These are phyloP conservation scores for Penicillium hesseltinei DNA, from an alignment of 2,329 filamentous ascomycete species.

Conservation along the genomic window DNA sequence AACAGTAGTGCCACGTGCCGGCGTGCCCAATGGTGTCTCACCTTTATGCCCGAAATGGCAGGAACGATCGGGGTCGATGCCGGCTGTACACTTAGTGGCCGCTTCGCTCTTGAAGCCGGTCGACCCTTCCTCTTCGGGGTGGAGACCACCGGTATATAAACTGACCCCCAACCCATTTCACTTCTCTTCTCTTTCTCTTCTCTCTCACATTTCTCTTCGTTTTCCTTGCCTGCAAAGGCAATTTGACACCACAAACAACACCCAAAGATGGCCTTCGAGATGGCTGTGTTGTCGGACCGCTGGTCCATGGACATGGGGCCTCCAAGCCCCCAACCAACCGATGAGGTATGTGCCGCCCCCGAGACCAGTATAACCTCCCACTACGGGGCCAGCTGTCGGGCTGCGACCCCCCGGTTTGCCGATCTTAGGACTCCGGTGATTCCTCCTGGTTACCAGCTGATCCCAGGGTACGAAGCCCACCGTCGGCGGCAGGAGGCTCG, in stretches of 20 bases:
- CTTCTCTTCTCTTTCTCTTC: neutral
- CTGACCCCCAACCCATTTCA: too few relatives aligned
- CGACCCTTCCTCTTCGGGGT: neutral
- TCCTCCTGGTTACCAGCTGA: neutral
- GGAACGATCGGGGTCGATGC: neutral
- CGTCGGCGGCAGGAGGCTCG: neutral
- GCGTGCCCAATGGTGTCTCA: neutral
- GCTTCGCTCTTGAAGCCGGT: neutral
- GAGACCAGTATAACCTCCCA: neutral
- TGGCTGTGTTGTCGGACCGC: neutral
- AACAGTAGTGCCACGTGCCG: neutral
- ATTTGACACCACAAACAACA: neutral
- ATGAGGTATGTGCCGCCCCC: neutral
- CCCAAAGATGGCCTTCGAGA: neutral
- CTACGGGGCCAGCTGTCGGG: neutral
- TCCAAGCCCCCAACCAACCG: neutral
- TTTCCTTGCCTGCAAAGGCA: neutral
- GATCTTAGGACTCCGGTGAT: neutral
- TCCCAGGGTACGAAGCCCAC: slow-evolving; percentile 1
- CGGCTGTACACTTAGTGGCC: neutral
- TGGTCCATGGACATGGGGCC: neutral
- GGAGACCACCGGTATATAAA: neutral
- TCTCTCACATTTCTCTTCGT: neutral
- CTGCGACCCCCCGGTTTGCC: neutral
- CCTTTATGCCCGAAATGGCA: neutral